Evolutionary conservation across 192 early-diverging fungal genomes (phyloP), one percentile per base, ranked within the genome.

Genomic region (Phycomyces nitens): DNA sequence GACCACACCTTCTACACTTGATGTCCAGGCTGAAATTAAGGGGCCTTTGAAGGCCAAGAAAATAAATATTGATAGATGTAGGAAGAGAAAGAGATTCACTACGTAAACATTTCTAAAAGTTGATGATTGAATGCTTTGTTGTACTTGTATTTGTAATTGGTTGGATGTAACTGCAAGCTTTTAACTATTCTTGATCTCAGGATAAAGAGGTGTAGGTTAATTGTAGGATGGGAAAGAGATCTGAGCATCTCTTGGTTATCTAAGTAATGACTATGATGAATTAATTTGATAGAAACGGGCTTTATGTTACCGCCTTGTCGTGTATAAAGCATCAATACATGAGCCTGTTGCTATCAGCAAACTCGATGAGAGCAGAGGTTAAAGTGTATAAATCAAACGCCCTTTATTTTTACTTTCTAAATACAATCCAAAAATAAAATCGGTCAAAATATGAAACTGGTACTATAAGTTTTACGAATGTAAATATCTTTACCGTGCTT

Each of bases 391-490:
- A 10, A 42, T 42, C 41, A 10, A 42, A 7, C 41, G 41, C 41
- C 41, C 14, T 10, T 42, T 42, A 7, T 42, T 42, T 42, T 14
- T 42, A 42, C 7, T 42, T 42, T 42, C 41, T 10, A 42, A n/a
- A n/a, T n/a, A n/a, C n/a, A n/a, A n/a, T n/a, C n/a, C n/a, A 42
- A 10, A 14, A 42, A 42, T 7, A 42, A 42, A 10, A 10, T 42
- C 14, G 41, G 14, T 42, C 41, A 42, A 42, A 42, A 14, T 7
- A 10, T 42, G 14, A 42, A 42, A 14, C 41, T 42, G 14, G 41
- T 42, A 42, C 14, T 58, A 58, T 58, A 58, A 21, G 20, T 58
- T 58, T 40, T 58, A 34, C 56, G 56, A 34, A 58, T 10, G 20
- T 44, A 43, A 58, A 58, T 3, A 42, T 58, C 56, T 58, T 58